Evolutionary conservation across 805 yeast species (phyloP).

Genomic region (Cyberlindnera japonica): DNA sequence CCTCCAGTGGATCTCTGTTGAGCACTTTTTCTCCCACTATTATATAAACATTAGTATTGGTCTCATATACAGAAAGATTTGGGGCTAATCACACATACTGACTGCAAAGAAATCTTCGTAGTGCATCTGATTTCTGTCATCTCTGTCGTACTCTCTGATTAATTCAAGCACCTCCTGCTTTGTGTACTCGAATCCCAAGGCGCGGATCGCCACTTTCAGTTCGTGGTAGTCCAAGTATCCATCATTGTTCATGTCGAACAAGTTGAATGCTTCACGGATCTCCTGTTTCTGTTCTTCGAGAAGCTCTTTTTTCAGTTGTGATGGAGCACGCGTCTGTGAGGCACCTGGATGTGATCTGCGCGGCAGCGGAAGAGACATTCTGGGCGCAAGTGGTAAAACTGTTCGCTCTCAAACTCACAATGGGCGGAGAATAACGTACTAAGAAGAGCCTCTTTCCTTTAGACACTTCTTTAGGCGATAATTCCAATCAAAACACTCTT

Average conservation of each 20-base stretch:
- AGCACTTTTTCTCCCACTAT: constrained; percentile 75
- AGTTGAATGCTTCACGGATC: constrained; percentile 84
- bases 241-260: constrained; percentile 91
- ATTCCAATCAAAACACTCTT: too few relatives aligned
- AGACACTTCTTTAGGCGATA: too few relatives aligned
- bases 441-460: too few relatives aligned
- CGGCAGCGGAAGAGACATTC: constrained; percentile 18
- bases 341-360: constrained; percentile 12
- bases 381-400: too few relatives aligned
- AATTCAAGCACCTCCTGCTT: constrained; percentile 72
- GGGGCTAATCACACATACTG: constrained; percentile 47
- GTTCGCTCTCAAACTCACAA: too few relatives aligned
- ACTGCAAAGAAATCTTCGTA: constrained; percentile 73
- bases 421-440: too few relatives aligned
- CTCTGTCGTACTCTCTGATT: constrained; percentile 77
- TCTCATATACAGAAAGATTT: not conserved
- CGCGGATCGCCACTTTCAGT: constrained; percentile 82
- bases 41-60: constrained; percentile 24
- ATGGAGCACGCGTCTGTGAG: constrained; percentile 22
- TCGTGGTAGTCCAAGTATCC: constrained; percentile 91
- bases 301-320: constrained; percentile 57
- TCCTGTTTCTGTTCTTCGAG: constrained; percentile 87
- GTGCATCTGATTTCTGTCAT: constrained; percentile 65
- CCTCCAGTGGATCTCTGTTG: constrained; percentile 89
- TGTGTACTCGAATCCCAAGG: constrained; percentile 83